Conservation (phyloP, 78 protist genomes). For the Planoprotostelium fungivorum region DNA sequence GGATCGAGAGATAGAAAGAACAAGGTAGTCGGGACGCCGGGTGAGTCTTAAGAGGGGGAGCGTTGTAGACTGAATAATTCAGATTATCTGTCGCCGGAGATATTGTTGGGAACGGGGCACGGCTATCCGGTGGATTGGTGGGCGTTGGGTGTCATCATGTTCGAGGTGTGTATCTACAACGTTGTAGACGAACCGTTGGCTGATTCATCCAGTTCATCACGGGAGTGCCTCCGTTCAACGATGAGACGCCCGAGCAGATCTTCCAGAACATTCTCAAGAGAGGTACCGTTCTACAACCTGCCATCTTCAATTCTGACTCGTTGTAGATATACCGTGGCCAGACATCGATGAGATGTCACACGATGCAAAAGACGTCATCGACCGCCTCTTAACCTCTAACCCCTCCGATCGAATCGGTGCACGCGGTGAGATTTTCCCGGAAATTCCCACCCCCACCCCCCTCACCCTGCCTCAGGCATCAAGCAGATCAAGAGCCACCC, state of each 20-base stretch:
- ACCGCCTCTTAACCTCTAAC: constrained; percentile 24
- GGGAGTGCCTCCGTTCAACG: constrained; percentile 91
- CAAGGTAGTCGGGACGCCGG: neutral
- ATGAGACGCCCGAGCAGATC: constrained; percentile 74
- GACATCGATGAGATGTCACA: constrained; percentile 16
- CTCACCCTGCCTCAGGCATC: constrained; percentile 43
- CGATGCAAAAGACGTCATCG: constrained; percentile 60
- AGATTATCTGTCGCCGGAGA: constrained; percentile 96
- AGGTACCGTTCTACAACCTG: constrained; percentile 18
- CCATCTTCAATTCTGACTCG: neutral
- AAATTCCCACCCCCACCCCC: neutral
- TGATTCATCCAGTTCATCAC: constrained; percentile 56
- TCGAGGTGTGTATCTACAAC: constrained; percentile 19
- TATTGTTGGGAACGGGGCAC: constrained; percentile 65
- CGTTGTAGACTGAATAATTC: constrained; percentile 29
- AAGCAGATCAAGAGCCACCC: constrained; percentile 60
- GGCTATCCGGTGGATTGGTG: constrained; percentile 93
- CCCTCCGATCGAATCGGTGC: neutral
- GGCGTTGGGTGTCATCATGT: constrained; percentile 88
- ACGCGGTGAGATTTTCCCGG: neutral
- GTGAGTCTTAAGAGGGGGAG: neutral
- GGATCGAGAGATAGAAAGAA: neutral
- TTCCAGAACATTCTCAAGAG: constrained; percentile 53
- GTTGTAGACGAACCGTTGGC: neutral
- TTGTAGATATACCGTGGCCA: constrained; percentile 31